Percentiles rank a stretch among this genome's conserved stretches.
phyloP scores from a whole-genome alignment of 371 early-diverging fungal species.

The Lichtheimia hyalospora region DNA sequence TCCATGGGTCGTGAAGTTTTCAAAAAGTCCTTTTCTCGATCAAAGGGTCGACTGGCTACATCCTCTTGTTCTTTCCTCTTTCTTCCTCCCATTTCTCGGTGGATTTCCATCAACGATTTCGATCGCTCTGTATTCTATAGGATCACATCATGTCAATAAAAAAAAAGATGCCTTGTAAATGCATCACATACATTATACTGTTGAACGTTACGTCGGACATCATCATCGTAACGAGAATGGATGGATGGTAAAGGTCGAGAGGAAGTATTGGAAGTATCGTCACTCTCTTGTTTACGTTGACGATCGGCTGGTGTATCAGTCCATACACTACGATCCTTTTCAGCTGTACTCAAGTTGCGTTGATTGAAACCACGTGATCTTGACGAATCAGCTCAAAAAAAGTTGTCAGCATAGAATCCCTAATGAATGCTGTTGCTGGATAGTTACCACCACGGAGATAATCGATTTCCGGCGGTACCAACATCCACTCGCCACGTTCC shows the following conservation, averaged over 20 bases:
- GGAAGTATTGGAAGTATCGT: not conserved
- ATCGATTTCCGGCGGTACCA: conserved; percentile 63
- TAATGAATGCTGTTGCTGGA: not conserved
- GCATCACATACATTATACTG: conserved; percentile 3
- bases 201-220: conserved; percentile 1
- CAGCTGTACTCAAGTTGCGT: conserved; percentile 16
- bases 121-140: conserved; percentile 38
- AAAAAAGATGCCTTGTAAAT: not conserved
- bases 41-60: conserved; percentile 52
- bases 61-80: conserved; percentile 39
- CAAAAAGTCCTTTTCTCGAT: conserved; percentile 58
- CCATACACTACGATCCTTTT: conserved; percentile 56
- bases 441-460: conserved; percentile 47
- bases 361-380: conserved; percentile 37
- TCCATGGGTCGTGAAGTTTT: conserved; percentile 32
- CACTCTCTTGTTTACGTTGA: conserved; percentile 27
- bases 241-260: not conserved
- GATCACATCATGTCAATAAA: too few species aligned
- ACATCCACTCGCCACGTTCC: conserved; percentile 70
- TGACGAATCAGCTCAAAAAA: conserved; percentile 20
- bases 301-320: conserved; percentile 65
- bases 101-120: conserved; percentile 53
- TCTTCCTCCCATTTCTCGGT: conserved; percentile 23
- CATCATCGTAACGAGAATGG: not conserved
- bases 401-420: not conserved